These are phyloP conservation scores for Cytospora schulzeri DNA, from an alignment of 2,329 filamentous ascomycete species.

Conservation along the genomic window DNA sequence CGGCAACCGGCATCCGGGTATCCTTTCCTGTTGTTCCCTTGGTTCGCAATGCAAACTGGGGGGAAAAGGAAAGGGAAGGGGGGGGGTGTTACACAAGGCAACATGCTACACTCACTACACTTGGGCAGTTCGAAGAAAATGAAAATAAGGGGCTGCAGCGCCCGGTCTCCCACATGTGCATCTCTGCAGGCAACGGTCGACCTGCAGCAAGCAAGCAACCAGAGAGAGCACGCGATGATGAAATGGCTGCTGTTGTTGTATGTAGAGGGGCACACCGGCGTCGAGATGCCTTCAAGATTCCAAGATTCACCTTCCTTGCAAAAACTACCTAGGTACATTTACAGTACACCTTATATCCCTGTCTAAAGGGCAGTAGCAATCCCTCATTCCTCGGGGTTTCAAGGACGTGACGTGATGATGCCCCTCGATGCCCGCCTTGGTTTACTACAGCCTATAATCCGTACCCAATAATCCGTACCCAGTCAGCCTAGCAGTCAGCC, in stretches of 20 bases:
- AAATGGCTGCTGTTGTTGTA: no score
- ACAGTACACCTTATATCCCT: not conserved
- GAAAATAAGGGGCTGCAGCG: not conserved
- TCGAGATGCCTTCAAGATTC: not conserved
- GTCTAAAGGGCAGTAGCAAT: not conserved
- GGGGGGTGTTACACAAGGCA: not conserved
- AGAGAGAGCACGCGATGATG: not conserved
- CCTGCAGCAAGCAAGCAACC: not conserved
- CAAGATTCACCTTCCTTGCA: no score
- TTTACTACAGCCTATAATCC: not conserved
- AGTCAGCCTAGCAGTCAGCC: no score
- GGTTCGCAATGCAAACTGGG: not conserved
- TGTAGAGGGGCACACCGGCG: not conserved
- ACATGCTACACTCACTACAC: not conserved
- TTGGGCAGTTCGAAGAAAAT: not conserved
- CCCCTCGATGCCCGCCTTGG: no score
- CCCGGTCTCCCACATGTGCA: not conserved
- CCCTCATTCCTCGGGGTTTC: not conserved
- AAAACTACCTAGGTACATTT: no score
- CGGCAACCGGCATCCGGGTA: not conserved
- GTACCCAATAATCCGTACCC: no score
- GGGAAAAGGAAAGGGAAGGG: not conserved
- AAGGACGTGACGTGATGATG: not conserved
- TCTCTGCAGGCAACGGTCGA: not conserved
- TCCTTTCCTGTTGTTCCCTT: not conserved